phyloP scores from a whole-genome alignment of 139 green algal genomes.

The Chlamydomonas applanata region DNA sequence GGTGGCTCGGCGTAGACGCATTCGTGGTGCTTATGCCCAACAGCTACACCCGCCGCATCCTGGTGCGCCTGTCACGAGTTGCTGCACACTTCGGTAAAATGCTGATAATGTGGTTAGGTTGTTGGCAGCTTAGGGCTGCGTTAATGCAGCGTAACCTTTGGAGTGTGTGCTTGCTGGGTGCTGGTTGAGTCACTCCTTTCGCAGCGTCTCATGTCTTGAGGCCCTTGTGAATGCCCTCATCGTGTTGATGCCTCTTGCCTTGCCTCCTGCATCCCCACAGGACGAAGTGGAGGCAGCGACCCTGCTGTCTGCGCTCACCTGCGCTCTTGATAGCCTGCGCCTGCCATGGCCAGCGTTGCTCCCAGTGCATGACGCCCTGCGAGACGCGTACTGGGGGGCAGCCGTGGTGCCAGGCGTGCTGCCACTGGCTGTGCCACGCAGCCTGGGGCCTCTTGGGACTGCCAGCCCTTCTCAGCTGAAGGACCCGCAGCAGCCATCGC shows the following conservation, averaged over 20 bases:
- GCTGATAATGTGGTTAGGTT: too few species aligned
- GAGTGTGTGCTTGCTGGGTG: too few species aligned
- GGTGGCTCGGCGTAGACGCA: slow-evolving; percentile 67
- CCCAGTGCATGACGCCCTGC: slow-evolving; percentile 71
- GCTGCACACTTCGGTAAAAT: too few species aligned
- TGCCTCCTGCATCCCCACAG: background rate
- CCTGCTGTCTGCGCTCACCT: slow-evolving; percentile 51
- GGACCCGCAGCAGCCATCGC: background rate
- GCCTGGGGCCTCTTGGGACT: background rate
- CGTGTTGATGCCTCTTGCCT: background rate
- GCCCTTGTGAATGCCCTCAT: too few species aligned
- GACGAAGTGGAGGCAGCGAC: slow-evolving; percentile 59
- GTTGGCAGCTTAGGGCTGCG: too few species aligned
- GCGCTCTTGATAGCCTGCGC: slow-evolving; percentile 45
- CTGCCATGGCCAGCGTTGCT: slow-evolving; percentile 64
- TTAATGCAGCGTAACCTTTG: too few species aligned
- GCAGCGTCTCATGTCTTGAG: too few species aligned
- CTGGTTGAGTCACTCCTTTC: too few species aligned
- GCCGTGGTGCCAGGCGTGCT: slow-evolving; percentile 23
- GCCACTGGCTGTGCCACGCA: background rate
- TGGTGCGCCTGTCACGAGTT: slow-evolving; percentile 32
- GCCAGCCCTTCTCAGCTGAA: background rate
- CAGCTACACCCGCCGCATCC: slow-evolving; percentile 66
- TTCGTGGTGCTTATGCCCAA: slow-evolving; percentile 67
- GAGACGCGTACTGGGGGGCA: slow-evolving; percentile 70